Percentiles rank a stretch among this genome's conserved stretches.
Evolutionary conservation across 2,329 filamentous ascomycete genomes (phyloP).

Genomic region (Leptographium galeiforme): DNA sequence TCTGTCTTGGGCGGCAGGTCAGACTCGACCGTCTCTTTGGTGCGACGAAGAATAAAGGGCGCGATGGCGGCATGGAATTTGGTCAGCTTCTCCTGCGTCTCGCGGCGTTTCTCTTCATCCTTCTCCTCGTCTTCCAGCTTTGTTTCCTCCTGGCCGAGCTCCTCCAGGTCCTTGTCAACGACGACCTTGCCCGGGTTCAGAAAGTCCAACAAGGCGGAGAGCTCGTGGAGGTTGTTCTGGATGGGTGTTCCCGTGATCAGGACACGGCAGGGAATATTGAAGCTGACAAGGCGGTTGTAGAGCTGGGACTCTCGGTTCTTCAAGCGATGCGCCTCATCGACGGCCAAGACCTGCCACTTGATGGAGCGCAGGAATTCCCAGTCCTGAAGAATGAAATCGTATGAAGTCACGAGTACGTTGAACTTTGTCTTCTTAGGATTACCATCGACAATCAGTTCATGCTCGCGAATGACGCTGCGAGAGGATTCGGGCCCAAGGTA

Average conservation of each 20-base stretch:
- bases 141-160: constrained; percentile 39
- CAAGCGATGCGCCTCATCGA: constrained; percentile 91
- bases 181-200: constrained; percentile 87
- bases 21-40: constrained; percentile 94
- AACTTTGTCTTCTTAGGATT: constrained; percentile 87
- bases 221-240: constrained; percentile 88
- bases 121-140: constrained; percentile 17
- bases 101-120: constrained; percentile 38
- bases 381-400: constrained; percentile 88
- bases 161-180: constrained; percentile 84
- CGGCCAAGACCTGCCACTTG: constrained; percentile 94
- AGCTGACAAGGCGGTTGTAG: constrained; percentile 72
- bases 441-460: constrained; percentile 76
- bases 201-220: constrained; percentile 89
- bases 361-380: constrained; percentile 73
- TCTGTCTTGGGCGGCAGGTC: constrained; percentile 94
- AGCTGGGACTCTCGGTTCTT: constrained; percentile 95
- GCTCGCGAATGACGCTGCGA: constrained; percentile 74
- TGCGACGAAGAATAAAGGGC: constrained; percentile 87
- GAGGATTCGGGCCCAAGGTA: constrained; percentile 85
- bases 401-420: constrained; percentile 94
- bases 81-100: constrained; percentile 76
- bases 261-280: constrained; percentile 76
- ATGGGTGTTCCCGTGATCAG: constrained; percentile 95
- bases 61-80: constrained; percentile 77